Conservation (phyloP, 371 early-diverging fungal species). For the Apophysomyces ossiformis region DNA sequence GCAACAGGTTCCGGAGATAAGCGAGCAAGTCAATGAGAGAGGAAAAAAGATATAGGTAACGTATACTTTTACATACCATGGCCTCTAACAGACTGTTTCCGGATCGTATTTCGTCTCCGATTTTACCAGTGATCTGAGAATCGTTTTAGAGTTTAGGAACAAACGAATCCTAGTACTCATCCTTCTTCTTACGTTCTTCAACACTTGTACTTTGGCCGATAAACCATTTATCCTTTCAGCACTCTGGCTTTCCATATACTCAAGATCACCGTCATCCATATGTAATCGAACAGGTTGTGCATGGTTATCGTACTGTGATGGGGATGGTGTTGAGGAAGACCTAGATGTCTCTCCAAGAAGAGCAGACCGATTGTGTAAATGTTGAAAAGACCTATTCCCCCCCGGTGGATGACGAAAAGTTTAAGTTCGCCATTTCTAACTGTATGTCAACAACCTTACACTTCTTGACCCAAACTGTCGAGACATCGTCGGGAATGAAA, state of each 20-base stretch:
- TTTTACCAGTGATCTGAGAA: constrained; percentile 52
- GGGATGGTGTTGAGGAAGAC: constrained; percentile 30
- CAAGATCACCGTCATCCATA: constrained; percentile 53
- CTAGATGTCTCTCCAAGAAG: constrained; percentile 37
- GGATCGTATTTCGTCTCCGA: constrained; percentile 54
- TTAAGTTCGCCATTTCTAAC: constrained; percentile 1
- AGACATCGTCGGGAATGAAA: constrained; percentile 27
- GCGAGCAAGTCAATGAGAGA: not conserved
- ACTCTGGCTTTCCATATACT: constrained; percentile 54
- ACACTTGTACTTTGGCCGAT: constrained; percentile 49
- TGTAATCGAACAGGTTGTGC: constrained; percentile 28
- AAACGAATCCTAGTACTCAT: not conserved
- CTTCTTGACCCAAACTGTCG: constrained; percentile 48
- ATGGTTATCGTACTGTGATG: constrained; percentile 28
- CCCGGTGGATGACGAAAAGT: not conserved
- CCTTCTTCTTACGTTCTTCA: constrained; percentile 44
- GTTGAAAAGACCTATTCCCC: constrained; percentile 43
- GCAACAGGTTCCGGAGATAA: too few species aligned
- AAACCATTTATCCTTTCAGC: constrained; percentile 52
- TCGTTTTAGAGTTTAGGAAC: not conserved
- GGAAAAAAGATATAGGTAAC: not conserved
- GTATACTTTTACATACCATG: constrained; percentile 35
- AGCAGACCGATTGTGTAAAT: constrained; percentile 50
- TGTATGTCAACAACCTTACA: constrained; percentile 33
- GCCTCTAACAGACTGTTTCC: constrained; percentile 52